Conservation (phyloP, 2,329 filamentous ascomycete species). For the Exophiala sideris region DNA sequence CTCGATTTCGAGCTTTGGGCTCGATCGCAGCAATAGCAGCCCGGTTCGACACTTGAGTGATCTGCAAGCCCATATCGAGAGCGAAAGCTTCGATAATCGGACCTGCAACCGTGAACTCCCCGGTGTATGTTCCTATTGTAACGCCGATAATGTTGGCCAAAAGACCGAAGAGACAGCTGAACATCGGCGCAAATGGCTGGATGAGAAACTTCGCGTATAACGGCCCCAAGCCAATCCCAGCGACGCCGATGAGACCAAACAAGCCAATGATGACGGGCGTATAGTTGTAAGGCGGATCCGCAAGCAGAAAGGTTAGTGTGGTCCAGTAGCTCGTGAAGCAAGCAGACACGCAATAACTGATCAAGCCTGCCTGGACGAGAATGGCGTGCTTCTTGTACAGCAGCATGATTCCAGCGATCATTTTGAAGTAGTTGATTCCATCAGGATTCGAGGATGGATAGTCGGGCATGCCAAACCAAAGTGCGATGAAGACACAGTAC, state of each 20-base stretch:
- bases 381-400: constrained; percentile 65
- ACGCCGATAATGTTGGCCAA: constrained; percentile 59
- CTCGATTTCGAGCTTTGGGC: constrained; percentile 66
- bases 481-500: constrained; percentile 60
- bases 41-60: constrained; percentile 70
- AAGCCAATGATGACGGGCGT: constrained; percentile 67
- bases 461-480: constrained; percentile 75
- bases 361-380: constrained; percentile 66
- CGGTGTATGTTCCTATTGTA: constrained; percentile 65
- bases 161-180: constrained; percentile 64
- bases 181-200: constrained; percentile 61
- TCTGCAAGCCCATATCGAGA: constrained; percentile 70
- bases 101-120: constrained; percentile 63
- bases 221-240: constrained; percentile 64
- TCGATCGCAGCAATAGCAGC: constrained; percentile 68
- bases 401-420: constrained; percentile 62
- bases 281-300: constrained; percentile 66
- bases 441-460: constrained; percentile 71
- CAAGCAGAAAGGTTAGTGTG: constrained; percentile 74
- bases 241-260: constrained; percentile 74
- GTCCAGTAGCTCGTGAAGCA: constrained; percentile 70
- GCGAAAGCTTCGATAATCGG: constrained; percentile 69
- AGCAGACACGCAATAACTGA: constrained; percentile 60
- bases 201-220: constrained; percentile 68
- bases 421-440: constrained; percentile 43